Percentiles rank a stretch among this genome's conserved stretches.
phyloP scores from a whole-genome alignment of 306 rosid genomes.

The Gastrolobium bilobum region DNA sequence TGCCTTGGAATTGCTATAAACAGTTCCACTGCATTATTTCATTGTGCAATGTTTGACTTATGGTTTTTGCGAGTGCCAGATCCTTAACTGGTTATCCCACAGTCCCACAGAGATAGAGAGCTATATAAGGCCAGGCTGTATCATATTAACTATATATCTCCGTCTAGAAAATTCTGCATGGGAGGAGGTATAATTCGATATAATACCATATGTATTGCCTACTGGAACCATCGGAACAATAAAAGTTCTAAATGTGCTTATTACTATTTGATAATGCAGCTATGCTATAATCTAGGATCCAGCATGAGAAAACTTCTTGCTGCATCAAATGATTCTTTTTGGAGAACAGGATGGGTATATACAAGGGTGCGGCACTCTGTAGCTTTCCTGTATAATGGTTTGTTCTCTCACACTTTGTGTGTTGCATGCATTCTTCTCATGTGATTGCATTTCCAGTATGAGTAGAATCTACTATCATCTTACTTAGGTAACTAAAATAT shows the following conservation, averaged over 20 bases:
- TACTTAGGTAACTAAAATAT: conserved; percentile 22
- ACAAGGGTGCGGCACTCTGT: conserved; percentile 73
- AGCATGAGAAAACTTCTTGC: conserved; percentile 75
- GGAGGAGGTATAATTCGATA: conserved; percentile 76
- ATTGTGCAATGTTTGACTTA: conserved; percentile 33
- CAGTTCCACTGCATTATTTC: conserved; percentile 39
- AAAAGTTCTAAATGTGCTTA: conserved; percentile 13
- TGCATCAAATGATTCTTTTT: conserved; percentile 69
- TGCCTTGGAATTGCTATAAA: conserved; percentile 43
- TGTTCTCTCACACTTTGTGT: conserved; percentile 45
- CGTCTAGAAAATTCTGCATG: conserved; percentile 68
- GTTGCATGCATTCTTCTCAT: conserved; percentile 33
- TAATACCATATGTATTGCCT: conserved; percentile 23
- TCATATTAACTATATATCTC: conserved; percentile 75
- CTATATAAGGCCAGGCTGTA: conserved; percentile 91
- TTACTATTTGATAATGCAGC: conserved; percentile 59
- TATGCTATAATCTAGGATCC: conserved; percentile 72
- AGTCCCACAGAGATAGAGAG: conserved; percentile 89
- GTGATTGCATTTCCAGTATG: conserved; percentile 25
- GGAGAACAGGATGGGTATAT: conserved; percentile 92
- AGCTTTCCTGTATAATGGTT: conserved; percentile 82
- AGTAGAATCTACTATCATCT: conserved; percentile 10
- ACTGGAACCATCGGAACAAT: conserved; percentile 17
- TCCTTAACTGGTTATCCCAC: conserved; percentile 81
- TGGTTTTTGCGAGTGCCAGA: conserved; percentile 52